Percentiles rank a stretch among this genome's conserved stretches.
phyloP scores from a whole-genome alignment of 108 stramenopile species.

The Thalassiosira profunda region DNA sequence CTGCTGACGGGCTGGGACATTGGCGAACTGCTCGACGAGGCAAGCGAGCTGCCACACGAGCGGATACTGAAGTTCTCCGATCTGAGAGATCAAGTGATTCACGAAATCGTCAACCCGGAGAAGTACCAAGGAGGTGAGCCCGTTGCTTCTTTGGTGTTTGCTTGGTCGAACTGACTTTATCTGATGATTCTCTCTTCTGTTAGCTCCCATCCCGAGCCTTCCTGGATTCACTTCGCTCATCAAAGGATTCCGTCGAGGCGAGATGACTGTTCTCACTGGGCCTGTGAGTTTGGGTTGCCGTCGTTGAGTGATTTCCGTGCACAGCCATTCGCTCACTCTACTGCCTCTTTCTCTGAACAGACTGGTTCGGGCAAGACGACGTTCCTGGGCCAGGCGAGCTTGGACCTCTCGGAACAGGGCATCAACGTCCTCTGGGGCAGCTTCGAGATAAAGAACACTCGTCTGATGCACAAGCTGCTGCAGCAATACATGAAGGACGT shows the following conservation, averaged over 20 bases:
- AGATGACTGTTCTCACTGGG: constrained; percentile 97
- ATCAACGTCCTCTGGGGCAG: constrained; percentile 96
- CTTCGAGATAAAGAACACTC: constrained; percentile 97
- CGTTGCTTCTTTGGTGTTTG: too few relatives aligned
- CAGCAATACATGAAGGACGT: constrained; percentile 86
- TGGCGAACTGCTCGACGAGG: constrained; percentile 60
- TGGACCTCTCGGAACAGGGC: constrained; percentile 94
- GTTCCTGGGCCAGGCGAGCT: constrained; percentile 90
- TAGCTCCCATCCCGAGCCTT: constrained; percentile 69
- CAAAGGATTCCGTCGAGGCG: constrained; percentile 95
- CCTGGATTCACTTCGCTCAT: constrained; percentile 86
- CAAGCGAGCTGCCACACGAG: constrained; percentile 73
- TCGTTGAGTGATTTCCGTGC: neutral
- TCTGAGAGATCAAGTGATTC: constrained; percentile 72
- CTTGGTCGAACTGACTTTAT: too few relatives aligned
- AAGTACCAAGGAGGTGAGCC: constrained; percentile 60
- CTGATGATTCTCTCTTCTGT: too few relatives aligned
- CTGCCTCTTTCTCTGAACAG: neutral
- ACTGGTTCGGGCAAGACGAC: constrained; percentile 84
- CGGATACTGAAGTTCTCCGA: constrained; percentile 82
- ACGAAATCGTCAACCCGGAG: constrained; percentile 87
- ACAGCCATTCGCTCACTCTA: neutral
- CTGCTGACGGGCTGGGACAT: constrained; percentile 79
- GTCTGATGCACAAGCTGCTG: constrained; percentile 92
- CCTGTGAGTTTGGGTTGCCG: constrained; percentile 72